Evolutionary conservation across 2,329 filamentous ascomycete species (phyloP).

Genomic region (Dothiorella sarmentorum): DNA sequence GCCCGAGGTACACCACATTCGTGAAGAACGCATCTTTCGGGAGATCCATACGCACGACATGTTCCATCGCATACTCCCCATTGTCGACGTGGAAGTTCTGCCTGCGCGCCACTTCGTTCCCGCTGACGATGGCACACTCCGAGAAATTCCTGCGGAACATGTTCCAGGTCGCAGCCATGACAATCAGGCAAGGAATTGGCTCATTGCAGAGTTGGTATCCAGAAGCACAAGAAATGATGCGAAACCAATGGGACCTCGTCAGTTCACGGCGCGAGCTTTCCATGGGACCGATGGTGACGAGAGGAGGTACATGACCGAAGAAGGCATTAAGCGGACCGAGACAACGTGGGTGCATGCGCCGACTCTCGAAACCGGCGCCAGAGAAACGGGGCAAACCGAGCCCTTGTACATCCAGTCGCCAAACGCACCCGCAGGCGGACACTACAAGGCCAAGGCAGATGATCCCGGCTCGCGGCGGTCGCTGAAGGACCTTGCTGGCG

Average conservation of each 20-base stretch:
- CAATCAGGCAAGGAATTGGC: constrained; percentile 23
- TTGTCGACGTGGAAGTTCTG: constrained; percentile 52
- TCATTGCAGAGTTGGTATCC: constrained; percentile 30
- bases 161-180: constrained; percentile 30
- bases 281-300: constrained; percentile 40
- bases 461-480: background rate
- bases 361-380: constrained; percentile 34
- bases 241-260: constrained; percentile 18
- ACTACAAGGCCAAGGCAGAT: background rate
- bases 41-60: constrained; percentile 55
- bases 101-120: constrained; percentile 52
- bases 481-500: background rate
- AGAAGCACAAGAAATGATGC: background rate
- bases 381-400: constrained; percentile 32
- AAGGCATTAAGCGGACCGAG: constrained; percentile 43
- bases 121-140: constrained; percentile 31
- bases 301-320: constrained; percentile 36
- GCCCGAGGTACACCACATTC: constrained; percentile 44
- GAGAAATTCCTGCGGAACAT: constrained; percentile 46
- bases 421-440: background rate
- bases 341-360: constrained; percentile 47
- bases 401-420: background rate
- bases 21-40: constrained; percentile 47
- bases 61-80: constrained; percentile 51
- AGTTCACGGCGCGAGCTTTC: constrained; percentile 36